These are phyloP conservation scores for Aspergillus fijiensis DNA, from an alignment of 2,329 filamentous ascomycete species.

Conservation along the genomic window DNA sequence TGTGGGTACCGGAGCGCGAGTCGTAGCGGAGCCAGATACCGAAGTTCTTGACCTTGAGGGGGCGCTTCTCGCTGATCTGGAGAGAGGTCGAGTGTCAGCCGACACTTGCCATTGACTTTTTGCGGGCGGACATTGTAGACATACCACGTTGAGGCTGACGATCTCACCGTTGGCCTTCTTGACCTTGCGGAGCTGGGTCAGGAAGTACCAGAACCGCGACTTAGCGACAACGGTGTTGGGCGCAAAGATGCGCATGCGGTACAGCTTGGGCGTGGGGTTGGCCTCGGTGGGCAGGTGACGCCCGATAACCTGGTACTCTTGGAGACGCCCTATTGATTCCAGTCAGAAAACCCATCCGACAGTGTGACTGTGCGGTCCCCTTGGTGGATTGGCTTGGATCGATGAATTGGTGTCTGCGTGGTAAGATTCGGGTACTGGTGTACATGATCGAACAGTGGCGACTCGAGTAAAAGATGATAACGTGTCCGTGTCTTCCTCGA, in stretches of 20 bases:
- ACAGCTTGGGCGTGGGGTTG: slow-evolving; percentile 96
- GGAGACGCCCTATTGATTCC: slow-evolving; percentile 78
- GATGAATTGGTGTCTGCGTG: slow-evolving; percentile 19
- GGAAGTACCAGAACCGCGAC: slow-evolving; percentile 99
- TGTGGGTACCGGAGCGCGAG: slow-evolving; percentile 99
- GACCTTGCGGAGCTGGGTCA: slow-evolving; percentile 98
- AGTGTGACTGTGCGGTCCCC: not conserved
- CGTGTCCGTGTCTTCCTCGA: not conserved
- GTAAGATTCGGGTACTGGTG: slow-evolving; percentile 14
- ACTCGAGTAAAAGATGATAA: slow-evolving; percentile 2
- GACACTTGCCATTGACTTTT: slow-evolving; percentile 10
- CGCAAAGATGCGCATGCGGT: slow-evolving; percentile 99
- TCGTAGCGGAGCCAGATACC: slow-evolving; percentile 99
- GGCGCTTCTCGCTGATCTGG: slow-evolving; percentile 99
- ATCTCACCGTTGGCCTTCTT: slow-evolving; percentile 99
- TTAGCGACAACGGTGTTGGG: slow-evolving; percentile 98
- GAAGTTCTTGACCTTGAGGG: slow-evolving; percentile 99
- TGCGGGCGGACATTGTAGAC: slow-evolving; percentile 36
- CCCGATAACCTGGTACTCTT: slow-evolving; percentile 99
- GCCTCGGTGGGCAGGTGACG: slow-evolving; percentile 97
- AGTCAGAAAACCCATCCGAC: slow-evolving; percentile 30
- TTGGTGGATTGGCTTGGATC: slow-evolving; percentile 8
- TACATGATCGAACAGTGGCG: slow-evolving; percentile 13
- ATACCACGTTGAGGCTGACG: slow-evolving; percentile 91
- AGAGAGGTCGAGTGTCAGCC: slow-evolving; percentile 12